Base-by-base conservation (phyloP, 495 filamentous ascomycete genomes). In the Talaromyces nanjingensis region DNA sequence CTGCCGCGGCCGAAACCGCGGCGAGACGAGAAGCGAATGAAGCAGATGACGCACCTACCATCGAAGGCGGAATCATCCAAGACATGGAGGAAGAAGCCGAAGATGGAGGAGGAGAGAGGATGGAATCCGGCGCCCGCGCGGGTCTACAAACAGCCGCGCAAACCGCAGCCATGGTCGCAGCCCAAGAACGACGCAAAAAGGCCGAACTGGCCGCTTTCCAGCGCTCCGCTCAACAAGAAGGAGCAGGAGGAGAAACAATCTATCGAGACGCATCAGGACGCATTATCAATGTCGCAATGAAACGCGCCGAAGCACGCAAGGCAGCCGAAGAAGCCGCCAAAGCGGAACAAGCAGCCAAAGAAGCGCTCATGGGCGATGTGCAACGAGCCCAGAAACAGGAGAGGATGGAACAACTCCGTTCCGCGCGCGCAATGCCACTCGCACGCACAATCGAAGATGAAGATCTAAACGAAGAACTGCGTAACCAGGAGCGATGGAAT, bases 191-290 rank as follows among this genome's bases (percentile, higher is more conserved):
- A 65, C 71, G 68, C 58, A 70, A 73, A 52, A 75, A 77, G 63
- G 70, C 70, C 27, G 78, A 82, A 62, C 79, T 76, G 59, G 76
- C 74, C 12, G 64, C 66, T 1, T 59, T 59, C 47, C 45, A 55
- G 20, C 24, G 1, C 4, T 52, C 58, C 3, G 37, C 22, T 9
- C 18, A 49, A 18, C 76, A 72, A 63, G 76, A 79, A 72, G 42
- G 71, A 77, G 27, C 27, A 27, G 49, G 77, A 70, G 66, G 62
- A 76, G 92, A 98, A 74, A 92, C 93, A 0, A 90, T 97, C 52
- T 94, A 97, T 70, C 88, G 94, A 58, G 94, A 98, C 79, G 94
- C 94, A 11, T 92, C 88, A 3, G 94, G 94, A 3, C 84, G 93
- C 20, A 87, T 96, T 12, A 90, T 98, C 65, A 96, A 98, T 70